phyloP scores from a whole-genome alignment of 2,329 filamentous ascomycete genomes.

The Boeremia lycopersici region DNA sequence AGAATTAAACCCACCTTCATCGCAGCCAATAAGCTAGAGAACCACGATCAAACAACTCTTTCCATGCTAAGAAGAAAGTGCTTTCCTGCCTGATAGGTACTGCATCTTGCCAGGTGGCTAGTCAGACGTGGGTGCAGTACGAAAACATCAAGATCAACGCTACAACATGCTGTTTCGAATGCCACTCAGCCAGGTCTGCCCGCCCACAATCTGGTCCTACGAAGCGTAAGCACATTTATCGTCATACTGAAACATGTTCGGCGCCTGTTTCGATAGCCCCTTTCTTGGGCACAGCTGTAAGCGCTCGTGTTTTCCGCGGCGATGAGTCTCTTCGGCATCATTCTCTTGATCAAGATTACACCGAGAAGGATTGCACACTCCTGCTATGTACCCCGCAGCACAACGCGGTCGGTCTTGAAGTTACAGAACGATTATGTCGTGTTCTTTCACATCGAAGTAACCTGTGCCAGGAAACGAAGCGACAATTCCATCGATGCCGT shows the following conservation, averaged over 20 bases:
- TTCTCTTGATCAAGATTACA: not conserved
- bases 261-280: not conserved
- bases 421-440: not conserved
- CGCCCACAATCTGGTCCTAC: not conserved
- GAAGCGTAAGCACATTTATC: not conserved
- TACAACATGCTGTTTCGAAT: not conserved
- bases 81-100: too few relatives aligned
- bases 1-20: too few relatives aligned
- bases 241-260: not conserved
- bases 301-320: not conserved
- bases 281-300: not conserved
- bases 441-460: not conserved
- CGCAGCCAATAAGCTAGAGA: too few relatives aligned
- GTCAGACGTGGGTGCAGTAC: not conserved
- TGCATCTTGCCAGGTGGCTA: too few relatives aligned
- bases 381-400: not conserved
- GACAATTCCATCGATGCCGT: not conserved
- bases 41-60: too few relatives aligned
- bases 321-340: not conserved
- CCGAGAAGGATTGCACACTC: constrained; percentile 1
- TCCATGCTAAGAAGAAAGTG: too few relatives aligned
- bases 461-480: not conserved
- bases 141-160: not conserved
- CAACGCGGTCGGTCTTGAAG: not conserved
- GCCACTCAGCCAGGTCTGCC: not conserved